Base-by-base conservation (phyloP, 2,329 filamentous ascomycete genomes). In the Colletotrichum chlorophyti region DNA sequence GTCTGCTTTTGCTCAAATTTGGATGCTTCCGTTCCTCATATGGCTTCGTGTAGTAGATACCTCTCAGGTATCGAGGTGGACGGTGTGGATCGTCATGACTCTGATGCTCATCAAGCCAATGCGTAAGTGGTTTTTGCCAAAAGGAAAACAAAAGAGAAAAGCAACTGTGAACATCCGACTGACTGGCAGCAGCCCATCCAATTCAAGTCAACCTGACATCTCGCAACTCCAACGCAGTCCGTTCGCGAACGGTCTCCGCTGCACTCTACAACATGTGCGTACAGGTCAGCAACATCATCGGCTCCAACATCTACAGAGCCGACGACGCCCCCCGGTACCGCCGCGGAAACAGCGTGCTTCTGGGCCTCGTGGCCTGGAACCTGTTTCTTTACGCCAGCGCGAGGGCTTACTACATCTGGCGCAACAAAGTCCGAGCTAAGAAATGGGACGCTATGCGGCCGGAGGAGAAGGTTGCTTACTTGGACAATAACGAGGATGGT, bases 191-290 rank as follows among this genome's bases (percentile, higher is more conserved):
- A 66, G 65, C 70, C 3, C 81, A 86, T 63, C 80, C 83, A 0
- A 79, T 86, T n/a, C 73, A 83, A 32, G 83, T 86, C 35, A 38
- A 38, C 17, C 35, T 38, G 7, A 17, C 14, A 6, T 38, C 17
- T 9, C 77, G 83, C 40, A 87, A 87, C 63, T 79, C 83, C 0
- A 83, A 84, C 47, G 79, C 79, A 3, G 85, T 87, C 1, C 75
- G 83, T 6, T 85, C 83, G 5, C 71, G 85, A 9, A 82, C 84
- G 0, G 80, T 88, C 2, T 80, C 81, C 0, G 79, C 80, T 1
- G 83, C 82, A 1, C 68, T 84, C 12, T 87, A 86, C 68, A 87
- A 86, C 63, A 75, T 75, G 69, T 70, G 64, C 31, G 68, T 72
- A 5, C 69, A 74, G 72, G 65, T 65, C 2, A 65, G 68, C 6